Base-by-base conservation (phyloP, 1,139 yeast species). In the Taphrina populina region DNA sequence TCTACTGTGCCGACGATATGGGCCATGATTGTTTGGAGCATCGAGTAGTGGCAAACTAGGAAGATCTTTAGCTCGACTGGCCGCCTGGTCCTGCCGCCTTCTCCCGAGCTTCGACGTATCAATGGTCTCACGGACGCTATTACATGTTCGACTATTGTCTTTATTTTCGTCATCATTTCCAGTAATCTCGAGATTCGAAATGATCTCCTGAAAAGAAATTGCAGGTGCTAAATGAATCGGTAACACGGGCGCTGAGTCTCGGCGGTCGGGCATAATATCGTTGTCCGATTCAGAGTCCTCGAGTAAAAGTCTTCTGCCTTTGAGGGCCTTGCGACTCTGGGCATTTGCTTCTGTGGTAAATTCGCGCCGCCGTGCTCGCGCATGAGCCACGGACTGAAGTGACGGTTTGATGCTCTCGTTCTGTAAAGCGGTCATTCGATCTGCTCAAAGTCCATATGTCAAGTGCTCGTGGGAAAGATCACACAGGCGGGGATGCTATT, bases 181-280 rank as follows among this genome's bases (percentile, higher is more conserved):
- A n/a, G n/a, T n/a, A 17, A 4, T 15, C 20, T 40, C 34, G n/a
- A 43, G 36, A 20, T 37, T 43, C 5, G 47, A 30, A 26, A 43
- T 43, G 47, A 43, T 43, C n/a, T 43, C 47, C 37, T 43, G 47
- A 13, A 43, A 43, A 19, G 47, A 29, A 10, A 10, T 29, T 6
- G 47, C 13, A 10, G 47, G 13, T 10, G 32, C 23, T 17, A 6
- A 11, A 19, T 23, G 11, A 7, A 23, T 26, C 19, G 24, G 24
- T 1, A 40, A 27, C 7, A 13, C 10, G 8, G 37, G 17, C 13
- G 2, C 27, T 8, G 33, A 26, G n/a, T 29, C 35, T 5, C 13
- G n/a, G 34, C 34, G 24, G 23, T 11, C 23, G 6, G 17, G n/a
- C 11, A 13, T 27, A 4, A 27, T 2, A 11, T 30, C 37, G 8